Conservation (phyloP, 106 monocot species). For the Platanthera zijinensis region DNA sequence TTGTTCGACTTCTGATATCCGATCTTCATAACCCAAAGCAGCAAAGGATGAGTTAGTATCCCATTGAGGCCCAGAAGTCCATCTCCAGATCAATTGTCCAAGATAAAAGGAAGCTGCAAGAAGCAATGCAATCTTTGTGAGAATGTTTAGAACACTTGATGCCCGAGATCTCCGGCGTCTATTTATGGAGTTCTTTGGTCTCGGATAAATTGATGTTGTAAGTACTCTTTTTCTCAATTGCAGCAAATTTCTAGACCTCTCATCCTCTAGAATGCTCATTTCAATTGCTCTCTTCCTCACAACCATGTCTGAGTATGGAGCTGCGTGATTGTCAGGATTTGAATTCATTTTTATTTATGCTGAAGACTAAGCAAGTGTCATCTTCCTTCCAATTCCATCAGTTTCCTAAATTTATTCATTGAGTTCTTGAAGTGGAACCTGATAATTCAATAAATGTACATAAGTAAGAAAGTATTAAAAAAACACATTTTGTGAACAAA, state of each 20-base stretch:
- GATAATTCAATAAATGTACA: not conserved
- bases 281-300: constrained; percentile 45
- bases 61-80: constrained; percentile 20
- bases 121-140: constrained; percentile 49
- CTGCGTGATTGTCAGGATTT: constrained; percentile 3
- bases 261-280: constrained; percentile 36
- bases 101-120: constrained; percentile 47
- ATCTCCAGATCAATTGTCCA: constrained; percentile 46
- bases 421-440: not conserved
- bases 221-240: constrained; percentile 25
- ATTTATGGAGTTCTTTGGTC: constrained; percentile 25
- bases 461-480: not conserved
- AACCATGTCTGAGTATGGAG: constrained; percentile 25
- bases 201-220: constrained; percentile 21
- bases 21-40: constrained; percentile 42
- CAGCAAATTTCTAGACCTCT: constrained; percentile 22
- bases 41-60: constrained; percentile 19
- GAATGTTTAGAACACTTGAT: constrained; percentile 44
- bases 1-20: constrained; percentile 60
- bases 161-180: constrained; percentile 40
- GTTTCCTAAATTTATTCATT: not conserved
- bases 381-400: not conserved
- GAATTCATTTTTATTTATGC: constrained; percentile 14
- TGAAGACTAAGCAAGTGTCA: constrained; percentile 8
- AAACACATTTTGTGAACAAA: not conserved